These are phyloP conservation scores for Hygrophoropsis aurantiaca DNA, from an alignment of 768 basidiomycete species.

Conservation along the genomic window DNA sequence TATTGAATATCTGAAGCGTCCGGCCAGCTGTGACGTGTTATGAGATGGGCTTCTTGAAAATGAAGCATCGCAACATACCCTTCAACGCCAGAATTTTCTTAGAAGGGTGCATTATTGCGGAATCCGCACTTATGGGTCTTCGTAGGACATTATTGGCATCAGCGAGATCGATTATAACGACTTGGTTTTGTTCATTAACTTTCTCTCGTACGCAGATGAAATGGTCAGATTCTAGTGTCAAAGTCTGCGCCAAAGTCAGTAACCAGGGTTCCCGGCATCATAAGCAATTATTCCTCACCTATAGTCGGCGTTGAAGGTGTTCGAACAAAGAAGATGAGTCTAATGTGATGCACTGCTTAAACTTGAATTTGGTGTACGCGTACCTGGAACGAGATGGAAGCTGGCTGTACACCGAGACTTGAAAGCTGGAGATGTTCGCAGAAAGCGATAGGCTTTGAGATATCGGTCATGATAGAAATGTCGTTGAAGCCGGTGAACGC, in stretches of 20 bases:
- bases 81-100: constrained; percentile 97
- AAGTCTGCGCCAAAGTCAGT: constrained; percentile 50
- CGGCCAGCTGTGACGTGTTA: constrained; percentile 63
- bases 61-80: constrained; percentile 47
- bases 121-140: constrained; percentile 96
- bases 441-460: constrained; percentile 77
- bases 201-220: constrained; percentile 98
- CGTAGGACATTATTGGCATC: constrained; percentile 97
- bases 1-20: constrained; percentile 96
- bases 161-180: constrained; percentile 96
- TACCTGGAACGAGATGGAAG: constrained; percentile 96
- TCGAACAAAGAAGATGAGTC: constrained; percentile 16
- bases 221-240: constrained; percentile 96
- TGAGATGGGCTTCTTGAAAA: not conserved
- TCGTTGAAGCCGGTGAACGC: constrained; percentile 19
- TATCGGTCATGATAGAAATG: constrained; percentile 25
- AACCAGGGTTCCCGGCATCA: not conserved
- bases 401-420: constrained; percentile 92
- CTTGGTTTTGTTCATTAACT: constrained; percentile 92
- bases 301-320: not conserved
- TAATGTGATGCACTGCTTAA: not conserved
- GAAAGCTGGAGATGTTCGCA: constrained; percentile 93
- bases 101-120: constrained; percentile 96
- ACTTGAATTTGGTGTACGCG: constrained; percentile 33
- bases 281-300: constrained; percentile 24